Percentiles rank a stretch among this genome's conserved stretches.
Evolutionary conservation across 495 filamentous ascomycete genomes (phyloP).

Genomic region (Trichoderma reesei): DNA sequence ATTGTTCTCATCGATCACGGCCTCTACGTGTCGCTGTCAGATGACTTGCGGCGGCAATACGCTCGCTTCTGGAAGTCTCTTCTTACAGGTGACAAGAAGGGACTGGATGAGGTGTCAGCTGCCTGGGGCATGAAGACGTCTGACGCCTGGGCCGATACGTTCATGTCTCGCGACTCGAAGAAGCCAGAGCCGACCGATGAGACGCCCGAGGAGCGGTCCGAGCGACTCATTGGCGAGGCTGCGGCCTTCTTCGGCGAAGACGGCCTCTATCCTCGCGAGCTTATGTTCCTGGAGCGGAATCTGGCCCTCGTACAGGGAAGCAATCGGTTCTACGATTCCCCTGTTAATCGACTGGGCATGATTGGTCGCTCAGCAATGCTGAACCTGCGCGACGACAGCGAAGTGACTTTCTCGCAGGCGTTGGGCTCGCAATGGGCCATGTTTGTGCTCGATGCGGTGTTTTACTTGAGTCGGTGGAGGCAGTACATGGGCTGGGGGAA

Average conservation of each 20-base stretch:
- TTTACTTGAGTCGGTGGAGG: slow-evolving; percentile 74
- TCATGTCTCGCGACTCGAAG: slow-evolving; percentile 44
- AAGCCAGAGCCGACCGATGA: slow-evolving; percentile 30
- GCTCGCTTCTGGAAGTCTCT: slow-evolving; percentile 87
- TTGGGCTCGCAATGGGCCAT: slow-evolving; percentile 67
- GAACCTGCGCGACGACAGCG: slow-evolving; percentile 56
- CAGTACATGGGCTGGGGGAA: slow-evolving; percentile 77
- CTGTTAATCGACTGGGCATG: slow-evolving; percentile 90
- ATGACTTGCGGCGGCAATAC: slow-evolving; percentile 80
- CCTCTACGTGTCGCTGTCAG: slow-evolving; percentile 82
- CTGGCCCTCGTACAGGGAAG: slow-evolving; percentile 75
- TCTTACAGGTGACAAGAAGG: slow-evolving; percentile 86
- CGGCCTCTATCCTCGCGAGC: slow-evolving; percentile 82
- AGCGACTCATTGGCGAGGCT: slow-evolving; percentile 68
- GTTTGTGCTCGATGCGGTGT: slow-evolving; percentile 68
- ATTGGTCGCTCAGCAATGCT: slow-evolving; percentile 82
- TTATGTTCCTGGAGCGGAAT: slow-evolving; percentile 92
- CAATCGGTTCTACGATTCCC: slow-evolving; percentile 69
- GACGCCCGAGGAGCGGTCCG: slow-evolving; percentile 58
- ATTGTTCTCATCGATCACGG: slow-evolving; percentile 97
- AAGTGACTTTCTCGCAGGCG: slow-evolving; percentile 27
- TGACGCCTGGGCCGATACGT: slow-evolving; percentile 84
- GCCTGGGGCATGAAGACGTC: slow-evolving; percentile 80
- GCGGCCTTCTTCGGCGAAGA: slow-evolving; percentile 78
- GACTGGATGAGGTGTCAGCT: slow-evolving; percentile 57